phyloP scores from a whole-genome alignment of 495 filamentous ascomycete genomes.

The Daldinia caldariorum region DNA sequence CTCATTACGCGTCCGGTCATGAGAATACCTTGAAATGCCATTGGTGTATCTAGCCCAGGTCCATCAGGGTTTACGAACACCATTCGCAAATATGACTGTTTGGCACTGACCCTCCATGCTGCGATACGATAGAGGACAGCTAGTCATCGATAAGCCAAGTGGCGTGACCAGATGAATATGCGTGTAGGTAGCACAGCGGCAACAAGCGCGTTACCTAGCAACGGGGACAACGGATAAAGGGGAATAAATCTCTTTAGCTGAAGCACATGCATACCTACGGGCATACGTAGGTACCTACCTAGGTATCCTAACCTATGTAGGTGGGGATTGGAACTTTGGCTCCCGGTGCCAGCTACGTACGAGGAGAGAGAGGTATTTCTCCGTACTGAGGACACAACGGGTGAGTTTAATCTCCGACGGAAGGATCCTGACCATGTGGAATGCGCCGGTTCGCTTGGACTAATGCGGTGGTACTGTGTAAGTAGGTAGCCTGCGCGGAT shows the following conservation, averaged over 20 bases:
- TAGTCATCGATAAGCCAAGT: conserved; percentile 10
- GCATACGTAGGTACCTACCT: no score
- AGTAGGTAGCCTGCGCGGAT: conserved; percentile 34
- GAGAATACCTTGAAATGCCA: no score
- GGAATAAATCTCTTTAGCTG: background rate
- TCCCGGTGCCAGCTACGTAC: background rate
- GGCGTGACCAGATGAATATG: conserved; percentile 13
- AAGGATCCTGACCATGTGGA: conserved; percentile 16
- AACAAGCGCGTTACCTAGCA: conserved; percentile 4
- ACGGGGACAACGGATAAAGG: background rate
- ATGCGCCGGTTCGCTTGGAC: conserved; percentile 20
- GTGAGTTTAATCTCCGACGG: conserved; percentile 16
- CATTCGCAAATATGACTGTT: background rate
- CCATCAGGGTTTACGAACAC: background rate
- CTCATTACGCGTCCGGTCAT: no score
- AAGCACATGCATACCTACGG: no score
- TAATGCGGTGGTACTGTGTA: conserved; percentile 26
- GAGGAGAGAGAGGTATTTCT: conserved; percentile 12
- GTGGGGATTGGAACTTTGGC: background rate
- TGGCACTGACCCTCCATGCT: background rate
- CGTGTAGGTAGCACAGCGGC: conserved; percentile 20
- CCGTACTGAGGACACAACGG: background rate
- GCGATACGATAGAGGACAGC: background rate
- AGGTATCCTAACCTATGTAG: no score
- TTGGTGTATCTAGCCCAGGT: background rate